Percentiles rank a stretch among this genome's conserved stretches.
These are phyloP conservation scores for Somion occarium DNA, from an alignment of 1,284 basidiomycete genomes.

Conservation along the genomic window DNA sequence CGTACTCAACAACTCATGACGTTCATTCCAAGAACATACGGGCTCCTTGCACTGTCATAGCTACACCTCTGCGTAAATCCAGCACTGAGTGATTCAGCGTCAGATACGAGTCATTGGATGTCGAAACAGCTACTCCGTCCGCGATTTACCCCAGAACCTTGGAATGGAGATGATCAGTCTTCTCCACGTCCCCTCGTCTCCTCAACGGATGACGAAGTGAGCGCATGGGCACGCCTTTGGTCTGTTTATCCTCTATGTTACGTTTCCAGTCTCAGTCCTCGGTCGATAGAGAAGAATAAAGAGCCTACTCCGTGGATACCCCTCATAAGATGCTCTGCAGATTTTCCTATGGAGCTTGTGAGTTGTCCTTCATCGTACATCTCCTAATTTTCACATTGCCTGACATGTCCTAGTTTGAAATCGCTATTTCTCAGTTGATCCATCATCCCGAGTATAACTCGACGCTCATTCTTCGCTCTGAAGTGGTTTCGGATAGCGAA, in stretches of 20 bases:
- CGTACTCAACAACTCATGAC: no score
- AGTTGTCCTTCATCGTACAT: conserved; percentile 12
- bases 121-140: neutral
- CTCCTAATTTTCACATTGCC: neutral
- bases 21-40: no score
- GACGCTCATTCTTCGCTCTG: conserved; percentile 75
- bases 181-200: neutral
- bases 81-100: no score
- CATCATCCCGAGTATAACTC: conserved; percentile 83
- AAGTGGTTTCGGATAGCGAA: conserved; percentile 46
- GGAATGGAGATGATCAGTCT: neutral
- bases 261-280: neutral
- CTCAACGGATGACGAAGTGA: neutral
- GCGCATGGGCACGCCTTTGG: neutral
- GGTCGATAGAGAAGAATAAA: no score
- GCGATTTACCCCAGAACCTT: conserved; percentile 15
- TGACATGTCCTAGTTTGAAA: conserved; percentile 50
- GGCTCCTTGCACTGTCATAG: no score
- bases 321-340: conserved; percentile 35
- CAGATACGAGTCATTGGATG: no score
- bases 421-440: conserved; percentile 59
- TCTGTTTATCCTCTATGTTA: neutral
- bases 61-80: no score
- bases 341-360: conserved; percentile 41
- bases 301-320: no score